A percentile compares a stretch with the other conserved stretches of the same genome.
These are phyloP conservation scores for Leccinum rimulosum DNA, from an alignment of 768 basidiomycete genomes.

Conservation along the genomic window DNA sequence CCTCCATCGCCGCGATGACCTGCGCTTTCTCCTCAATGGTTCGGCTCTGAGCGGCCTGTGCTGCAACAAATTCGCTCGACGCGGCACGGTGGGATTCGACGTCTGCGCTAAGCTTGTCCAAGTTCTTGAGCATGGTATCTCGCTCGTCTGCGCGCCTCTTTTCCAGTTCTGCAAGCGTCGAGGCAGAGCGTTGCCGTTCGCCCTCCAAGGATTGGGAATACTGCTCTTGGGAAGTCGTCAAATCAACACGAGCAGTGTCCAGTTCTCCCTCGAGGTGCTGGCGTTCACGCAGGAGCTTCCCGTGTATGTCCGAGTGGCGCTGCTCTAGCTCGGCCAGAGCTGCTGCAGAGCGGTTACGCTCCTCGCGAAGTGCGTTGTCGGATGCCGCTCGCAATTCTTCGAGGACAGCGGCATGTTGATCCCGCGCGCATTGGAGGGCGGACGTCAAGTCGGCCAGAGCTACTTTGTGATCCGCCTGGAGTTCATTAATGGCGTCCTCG, in stretches of 20 bases:
- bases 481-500: slow-evolving; percentile 36
- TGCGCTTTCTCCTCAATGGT: slow-evolving; percentile 50
- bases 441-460: slow-evolving; percentile 42
- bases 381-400: slow-evolving; percentile 36
- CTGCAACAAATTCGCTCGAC: slow-evolving; percentile 39
- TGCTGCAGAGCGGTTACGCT: slow-evolving; percentile 44
- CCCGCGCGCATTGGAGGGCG: slow-evolving; percentile 37
- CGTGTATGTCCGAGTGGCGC: slow-evolving; percentile 48
- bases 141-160: slow-evolving; percentile 21
- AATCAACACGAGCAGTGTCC: slow-evolving; percentile 50
- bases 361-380: slow-evolving; percentile 39
- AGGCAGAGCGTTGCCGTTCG: slow-evolving; percentile 28
- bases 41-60: slow-evolving; percentile 44
- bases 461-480: slow-evolving; percentile 49
- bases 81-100: slow-evolving; percentile 49
- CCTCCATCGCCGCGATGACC: slow-evolving; percentile 46
- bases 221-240: slow-evolving; percentile 26
- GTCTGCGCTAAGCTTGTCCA: slow-evolving; percentile 48
- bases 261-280: slow-evolving; percentile 49
- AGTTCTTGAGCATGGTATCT: slow-evolving; percentile 41
- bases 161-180: slow-evolving; percentile 17
- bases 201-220: slow-evolving; percentile 22
- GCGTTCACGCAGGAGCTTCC: slow-evolving; percentile 37
- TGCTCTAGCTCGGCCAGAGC: slow-evolving; percentile 49
- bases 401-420: slow-evolving; percentile 34